Percentiles rank a stretch among this genome's conserved stretches.
These are phyloP conservation scores for Boletellus ananas DNA, from an alignment of 768 basidiomycete species.

Conservation along the genomic window DNA sequence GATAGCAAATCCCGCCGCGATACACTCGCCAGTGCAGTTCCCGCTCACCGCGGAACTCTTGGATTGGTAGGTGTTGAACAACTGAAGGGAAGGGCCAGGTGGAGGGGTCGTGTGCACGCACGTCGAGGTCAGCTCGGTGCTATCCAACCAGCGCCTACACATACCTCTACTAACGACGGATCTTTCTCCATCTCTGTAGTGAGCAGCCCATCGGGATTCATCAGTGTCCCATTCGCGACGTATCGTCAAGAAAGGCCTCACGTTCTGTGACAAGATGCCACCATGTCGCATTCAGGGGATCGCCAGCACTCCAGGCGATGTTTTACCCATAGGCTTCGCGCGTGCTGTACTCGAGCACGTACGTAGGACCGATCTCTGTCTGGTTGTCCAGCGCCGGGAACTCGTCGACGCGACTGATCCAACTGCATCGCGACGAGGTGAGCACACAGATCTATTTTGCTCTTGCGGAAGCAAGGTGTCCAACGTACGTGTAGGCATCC, in stretches of 20 bases:
- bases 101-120: too few relatives aligned
- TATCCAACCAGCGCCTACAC: background rate
- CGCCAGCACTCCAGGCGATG: conserved; percentile 52
- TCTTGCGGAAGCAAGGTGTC: background rate
- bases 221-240: background rate
- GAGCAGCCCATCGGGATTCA: background rate
- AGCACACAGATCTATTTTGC: background rate
- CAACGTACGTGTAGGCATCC: conserved; percentile 67
- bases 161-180: conserved; percentile 20
- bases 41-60: conserved; percentile 53
- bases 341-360: conserved; percentile 59
- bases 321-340: conserved; percentile 58
- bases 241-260: conserved; percentile 19
- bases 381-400: conserved; percentile 57
- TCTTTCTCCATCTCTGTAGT: conserved; percentile 23
- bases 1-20: conserved; percentile 62
- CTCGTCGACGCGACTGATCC: conserved; percentile 57
- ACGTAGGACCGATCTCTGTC: conserved; percentile 54
- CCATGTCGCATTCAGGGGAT: conserved; percentile 75
- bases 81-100: too few relatives aligned
- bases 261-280: conserved; percentile 76
- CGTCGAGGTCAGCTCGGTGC: too few relatives aligned
- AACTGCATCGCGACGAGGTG: conserved; percentile 38
- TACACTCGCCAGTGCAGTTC: conserved; percentile 55
- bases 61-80: conserved; percentile 66